These are phyloP conservation scores for Lathyrus sativus DNA, from an alignment of 306 rosid species.

Conservation along the genomic window DNA sequence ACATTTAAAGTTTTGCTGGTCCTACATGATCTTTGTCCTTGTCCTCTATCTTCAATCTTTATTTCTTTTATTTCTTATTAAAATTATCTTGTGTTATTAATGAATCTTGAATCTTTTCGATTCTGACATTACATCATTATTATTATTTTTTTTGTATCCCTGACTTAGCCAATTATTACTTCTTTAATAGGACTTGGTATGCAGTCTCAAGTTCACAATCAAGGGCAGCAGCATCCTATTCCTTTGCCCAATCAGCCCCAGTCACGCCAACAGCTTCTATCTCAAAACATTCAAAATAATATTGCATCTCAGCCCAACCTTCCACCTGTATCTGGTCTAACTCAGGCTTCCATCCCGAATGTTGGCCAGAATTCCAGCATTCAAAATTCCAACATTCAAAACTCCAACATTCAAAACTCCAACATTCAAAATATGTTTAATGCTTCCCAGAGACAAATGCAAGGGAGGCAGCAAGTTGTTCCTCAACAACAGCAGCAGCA, in stretches of 20 bases:
- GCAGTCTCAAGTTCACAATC: slow-evolving; percentile 67
- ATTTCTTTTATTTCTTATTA: slow-evolving; percentile 11
- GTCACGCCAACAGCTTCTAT: slow-evolving; percentile 68
- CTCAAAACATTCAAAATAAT: slow-evolving; percentile 76
- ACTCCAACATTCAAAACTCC: slow-evolving; percentile 71
- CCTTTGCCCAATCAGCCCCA: slow-evolving; percentile 66
- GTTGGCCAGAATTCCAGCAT: slow-evolving; percentile 58
- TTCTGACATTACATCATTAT: slow-evolving; percentile 16
- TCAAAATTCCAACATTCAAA: slow-evolving; percentile 61
- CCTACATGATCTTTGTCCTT: slow-evolving; percentile 22
- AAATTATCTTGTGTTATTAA: slow-evolving; percentile 27
- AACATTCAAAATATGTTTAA: slow-evolving; percentile 67
- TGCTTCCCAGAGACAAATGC: slow-evolving; percentile 77
- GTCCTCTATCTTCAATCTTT: slow-evolving; percentile 4
- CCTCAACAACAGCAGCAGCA: slow-evolving; percentile 82
- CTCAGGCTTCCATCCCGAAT: slow-evolving; percentile 65
- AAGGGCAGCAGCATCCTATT: slow-evolving; percentile 65
- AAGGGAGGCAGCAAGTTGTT: slow-evolving; percentile 78
- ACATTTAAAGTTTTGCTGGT: slow-evolving; percentile 20
- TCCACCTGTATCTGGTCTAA: slow-evolving; percentile 59
- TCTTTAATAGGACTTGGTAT: slow-evolving; percentile 58
- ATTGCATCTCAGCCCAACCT: slow-evolving; percentile 56
- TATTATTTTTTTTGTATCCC: slow-evolving; percentile 1
- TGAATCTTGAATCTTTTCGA: slow-evolving; percentile 31
- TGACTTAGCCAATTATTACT: slow-evolving; percentile 23